A percentile compares a stretch with the other conserved stretches of the same genome.
Conservation (phyloP, 108 stramenopile genomes). For the Cylindrotheca fusiformis region DNA sequence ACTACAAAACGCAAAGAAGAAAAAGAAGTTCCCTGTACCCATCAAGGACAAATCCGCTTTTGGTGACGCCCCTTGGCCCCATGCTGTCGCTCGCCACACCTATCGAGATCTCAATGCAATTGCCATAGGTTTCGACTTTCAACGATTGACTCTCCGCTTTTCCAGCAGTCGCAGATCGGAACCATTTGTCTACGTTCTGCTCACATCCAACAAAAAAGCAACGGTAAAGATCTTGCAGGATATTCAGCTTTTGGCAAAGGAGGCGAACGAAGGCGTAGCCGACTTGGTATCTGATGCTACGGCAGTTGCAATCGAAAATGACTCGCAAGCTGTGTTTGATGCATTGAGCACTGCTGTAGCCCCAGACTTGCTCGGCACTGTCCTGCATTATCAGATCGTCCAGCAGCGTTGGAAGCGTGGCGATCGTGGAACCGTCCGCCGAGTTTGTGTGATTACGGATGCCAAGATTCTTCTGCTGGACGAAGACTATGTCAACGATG, state of each 20-base stretch:
- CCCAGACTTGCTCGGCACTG: constrained; percentile 50
- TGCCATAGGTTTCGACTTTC: constrained; percentile 85
- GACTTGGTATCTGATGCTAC: constrained; percentile 3
- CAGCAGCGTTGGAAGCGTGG: constrained; percentile 80
- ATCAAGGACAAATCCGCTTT: constrained; percentile 55
- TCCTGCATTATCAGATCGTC: constrained; percentile 76
- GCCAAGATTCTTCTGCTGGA: constrained; percentile 69
- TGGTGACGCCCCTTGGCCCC: constrained; percentile 71
- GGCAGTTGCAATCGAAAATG: constrained; percentile 68
- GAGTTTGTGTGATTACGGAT: constrained; percentile 75
- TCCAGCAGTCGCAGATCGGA: constrained; percentile 29
- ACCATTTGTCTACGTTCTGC: constrained; percentile 65
- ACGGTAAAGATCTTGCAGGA: constrained; percentile 69
- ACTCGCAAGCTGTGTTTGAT: constrained; percentile 72
- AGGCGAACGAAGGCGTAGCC: constrained; percentile 17
- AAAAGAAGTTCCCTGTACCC: constrained; percentile 56
- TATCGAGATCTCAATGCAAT: constrained; percentile 53
- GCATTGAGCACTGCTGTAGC: constrained; percentile 46
- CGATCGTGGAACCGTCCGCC: constrained; percentile 60
- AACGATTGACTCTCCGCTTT: constrained; percentile 72
- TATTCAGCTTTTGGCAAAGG: constrained; percentile 51
- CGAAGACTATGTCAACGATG: constrained; percentile 70
- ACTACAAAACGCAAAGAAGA: constrained; percentile 31
- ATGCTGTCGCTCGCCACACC: constrained; percentile 69
- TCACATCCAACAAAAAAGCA: constrained; percentile 65